Evolutionary conservation across 2,329 filamentous ascomycete species (phyloP).

Genomic region (Zymoseptoria brevis): DNA sequence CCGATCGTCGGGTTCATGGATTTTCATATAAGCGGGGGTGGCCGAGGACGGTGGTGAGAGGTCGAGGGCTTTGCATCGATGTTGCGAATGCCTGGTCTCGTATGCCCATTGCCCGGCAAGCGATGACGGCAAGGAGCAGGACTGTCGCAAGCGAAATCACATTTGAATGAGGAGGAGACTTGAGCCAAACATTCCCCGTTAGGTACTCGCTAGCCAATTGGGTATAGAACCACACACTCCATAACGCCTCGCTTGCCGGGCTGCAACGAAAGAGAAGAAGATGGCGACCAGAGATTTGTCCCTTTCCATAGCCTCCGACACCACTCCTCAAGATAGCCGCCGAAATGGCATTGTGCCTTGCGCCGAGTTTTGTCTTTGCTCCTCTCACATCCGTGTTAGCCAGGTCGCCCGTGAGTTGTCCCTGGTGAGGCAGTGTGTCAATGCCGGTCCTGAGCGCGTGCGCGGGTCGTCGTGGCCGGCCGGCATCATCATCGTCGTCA

Average conservation of each 20-base stretch:
- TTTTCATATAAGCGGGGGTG: background rate
- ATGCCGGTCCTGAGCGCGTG: background rate
- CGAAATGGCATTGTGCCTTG: background rate
- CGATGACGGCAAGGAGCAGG: background rate
- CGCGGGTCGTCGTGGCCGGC: background rate
- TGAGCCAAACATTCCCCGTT: background rate
- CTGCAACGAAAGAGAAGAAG: background rate
- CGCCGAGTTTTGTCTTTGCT: background rate
- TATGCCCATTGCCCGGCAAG: no score
- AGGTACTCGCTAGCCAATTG: background rate
- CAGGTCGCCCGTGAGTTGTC: background rate
- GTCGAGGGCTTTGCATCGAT: no score
- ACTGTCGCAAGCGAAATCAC: background rate
- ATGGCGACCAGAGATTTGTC: background rate
- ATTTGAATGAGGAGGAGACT: background rate
- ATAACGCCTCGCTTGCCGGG: background rate
- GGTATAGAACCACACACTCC: background rate
- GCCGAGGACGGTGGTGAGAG: background rate
- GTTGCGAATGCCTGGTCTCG: no score
- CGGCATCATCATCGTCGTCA: no score
- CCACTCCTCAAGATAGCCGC: background rate
- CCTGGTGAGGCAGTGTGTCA: background rate
- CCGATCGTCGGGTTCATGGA: background rate
- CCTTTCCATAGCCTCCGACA: background rate
- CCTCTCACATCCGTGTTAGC: background rate